phyloP scores from a whole-genome alignment of 139 green algal genomes.

The Eudorina sp. region DNA sequence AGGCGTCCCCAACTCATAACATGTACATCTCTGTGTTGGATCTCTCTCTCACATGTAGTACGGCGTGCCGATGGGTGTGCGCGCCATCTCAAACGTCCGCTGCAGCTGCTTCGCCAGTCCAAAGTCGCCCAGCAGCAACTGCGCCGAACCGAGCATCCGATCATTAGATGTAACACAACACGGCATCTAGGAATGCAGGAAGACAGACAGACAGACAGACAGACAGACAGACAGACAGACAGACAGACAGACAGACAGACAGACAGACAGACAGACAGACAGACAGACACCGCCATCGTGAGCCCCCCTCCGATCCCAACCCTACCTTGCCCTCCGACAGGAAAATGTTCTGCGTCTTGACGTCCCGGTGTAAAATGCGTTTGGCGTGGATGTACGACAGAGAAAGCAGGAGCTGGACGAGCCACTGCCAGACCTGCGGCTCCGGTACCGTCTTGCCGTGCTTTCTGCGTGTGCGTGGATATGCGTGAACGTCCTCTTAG shows the following conservation, averaged over 20 bases:
- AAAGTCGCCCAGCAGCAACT: conserved; percentile 70
- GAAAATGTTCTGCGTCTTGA: conserved; percentile 74
- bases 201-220: too few relatives aligned
- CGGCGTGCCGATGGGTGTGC: conserved; percentile 67
- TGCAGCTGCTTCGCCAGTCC: conserved; percentile 66
- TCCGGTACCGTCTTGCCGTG: conserved; percentile 46
- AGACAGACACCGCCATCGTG: background rate
- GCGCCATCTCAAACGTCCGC: conserved; percentile 61
- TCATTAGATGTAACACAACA: too few relatives aligned
- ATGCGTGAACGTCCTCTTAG: too few relatives aligned
- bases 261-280: too few relatives aligned
- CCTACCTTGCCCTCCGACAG: conserved; percentile 53
- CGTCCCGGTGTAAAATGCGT: conserved; percentile 67
- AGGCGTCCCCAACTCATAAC: too few relatives aligned
- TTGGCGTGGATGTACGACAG: conserved; percentile 63
- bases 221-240: too few relatives aligned
- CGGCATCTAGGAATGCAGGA: too few relatives aligned
- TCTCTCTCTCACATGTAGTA: conserved; percentile 63
- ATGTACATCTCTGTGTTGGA: too few relatives aligned
- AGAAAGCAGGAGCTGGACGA: conserved; percentile 63
- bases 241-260: too few relatives aligned
- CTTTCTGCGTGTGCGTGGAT: conserved; percentile 18
- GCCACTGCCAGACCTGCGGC: conserved; percentile 54
- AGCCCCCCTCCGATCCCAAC: background rate
- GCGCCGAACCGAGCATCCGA: too few relatives aligned